Percentiles rank a stretch among this genome's conserved stretches.
These are phyloP conservation scores for Skeletonema marinoi DNA, from an alignment of 108 stramenopile species.

Conservation along the genomic window DNA sequence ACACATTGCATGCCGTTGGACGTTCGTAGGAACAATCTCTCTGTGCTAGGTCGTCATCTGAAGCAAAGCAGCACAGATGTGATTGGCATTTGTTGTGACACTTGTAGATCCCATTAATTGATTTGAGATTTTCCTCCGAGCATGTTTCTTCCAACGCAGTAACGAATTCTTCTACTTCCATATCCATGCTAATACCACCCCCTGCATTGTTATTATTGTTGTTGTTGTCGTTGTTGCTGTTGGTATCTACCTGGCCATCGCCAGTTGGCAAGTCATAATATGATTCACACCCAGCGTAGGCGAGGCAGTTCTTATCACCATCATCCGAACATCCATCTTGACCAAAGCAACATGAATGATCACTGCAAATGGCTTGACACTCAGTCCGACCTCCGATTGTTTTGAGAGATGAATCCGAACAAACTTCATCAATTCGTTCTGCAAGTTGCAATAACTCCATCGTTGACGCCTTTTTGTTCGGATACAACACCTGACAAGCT, in stretches of 20 bases:
- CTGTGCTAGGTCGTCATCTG: background rate
- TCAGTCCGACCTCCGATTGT: slow-evolving; percentile 15
- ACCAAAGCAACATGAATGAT: slow-evolving; percentile 34
- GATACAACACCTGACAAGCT: slow-evolving; percentile 33
- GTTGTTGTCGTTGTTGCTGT: background rate
- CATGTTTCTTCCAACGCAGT: slow-evolving; percentile 10
- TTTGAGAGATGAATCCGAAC: slow-evolving; percentile 11
- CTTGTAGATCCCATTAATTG: slow-evolving; percentile 11
- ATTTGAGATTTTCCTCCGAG: slow-evolving; percentile 7
- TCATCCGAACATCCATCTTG: slow-evolving; percentile 26
- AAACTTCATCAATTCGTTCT: slow-evolving; percentile 24
- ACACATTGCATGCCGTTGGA: slow-evolving; percentile 6
- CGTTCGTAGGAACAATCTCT: background rate
- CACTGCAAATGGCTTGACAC: slow-evolving; percentile 27
- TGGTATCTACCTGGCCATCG: background rate
- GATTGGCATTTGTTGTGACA: slow-evolving; percentile 21
- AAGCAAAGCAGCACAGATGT: slow-evolving; percentile 12
- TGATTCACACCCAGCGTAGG: slow-evolving; percentile 35
- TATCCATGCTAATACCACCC: background rate
- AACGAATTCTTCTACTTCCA: slow-evolving; percentile 13
- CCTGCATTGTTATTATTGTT: background rate
- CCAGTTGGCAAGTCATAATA: slow-evolving; percentile 3
- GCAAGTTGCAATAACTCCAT: slow-evolving; percentile 19
- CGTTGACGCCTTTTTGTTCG: background rate
- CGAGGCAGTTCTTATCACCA: slow-evolving; percentile 24